Evolutionary conservation across 2,329 filamentous ascomycete genomes (phyloP), one percentile per base, ranked within the genome.

Genomic region (Pestalotiopsis sp.): DNA sequence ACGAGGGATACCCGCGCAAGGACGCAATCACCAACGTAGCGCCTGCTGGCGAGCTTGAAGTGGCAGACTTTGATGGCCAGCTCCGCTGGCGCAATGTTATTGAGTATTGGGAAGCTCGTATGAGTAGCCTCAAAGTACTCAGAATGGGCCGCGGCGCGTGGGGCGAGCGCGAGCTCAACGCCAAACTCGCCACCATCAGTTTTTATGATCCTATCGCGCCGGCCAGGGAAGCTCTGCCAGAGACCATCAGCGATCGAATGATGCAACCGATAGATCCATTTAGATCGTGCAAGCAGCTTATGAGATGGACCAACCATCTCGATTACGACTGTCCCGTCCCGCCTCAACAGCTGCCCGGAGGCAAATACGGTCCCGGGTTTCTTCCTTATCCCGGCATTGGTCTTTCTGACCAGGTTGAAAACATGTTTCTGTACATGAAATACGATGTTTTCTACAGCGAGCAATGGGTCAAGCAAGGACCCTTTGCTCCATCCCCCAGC

Each of bases 281-380:
- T 5, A 31, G 27, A 31, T 31, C 27, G 5, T 31, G 27, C 27
- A 31, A 31, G 6, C 27, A 31, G 27, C 5, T 31, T 6, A 5
- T 7, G 27, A n/a, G 68, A 61, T 23, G 27, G 27, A 65, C 36
- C 4, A 58, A 41, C 2, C 59, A 63, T 41, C 41, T 70, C 57
- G 59, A 70, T 36, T 70, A 70, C 49, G 69, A 68, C 41, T 58
- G 64, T 57, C 66, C 59, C 20, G 39, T 56, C 20, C 69, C 68
- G n/a, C 41, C 64, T 12, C n/a, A 14, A 52, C 27, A 57, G 20
- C 62, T 36, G 9, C n/a, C 12, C n/a, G 36, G 31, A 17, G 7
- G 9, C n/a, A 23, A 13, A 23, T 57, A 66, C 52, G 45, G 52
- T 36, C 45, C 41, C 23, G 17, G n/a, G 13, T 41, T 56, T 27